Evolutionary conservation across 2,329 filamentous ascomycete genomes (phyloP).

Genomic region (Fusarium heterosporum): DNA sequence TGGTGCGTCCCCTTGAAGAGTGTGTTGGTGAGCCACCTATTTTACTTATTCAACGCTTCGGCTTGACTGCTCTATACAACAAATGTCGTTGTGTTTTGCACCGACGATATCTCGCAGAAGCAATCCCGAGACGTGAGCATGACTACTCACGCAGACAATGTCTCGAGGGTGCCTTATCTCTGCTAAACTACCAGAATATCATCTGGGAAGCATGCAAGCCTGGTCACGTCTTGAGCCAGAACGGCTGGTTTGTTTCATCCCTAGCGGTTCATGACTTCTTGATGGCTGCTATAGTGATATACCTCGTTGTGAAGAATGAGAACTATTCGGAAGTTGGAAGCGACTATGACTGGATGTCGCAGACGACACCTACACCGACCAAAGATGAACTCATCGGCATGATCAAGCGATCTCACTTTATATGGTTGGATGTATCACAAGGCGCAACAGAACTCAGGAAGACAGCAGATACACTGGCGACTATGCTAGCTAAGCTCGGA

Average conservation of each 20-base stretch:
- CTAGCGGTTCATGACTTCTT: conserved; percentile 71
- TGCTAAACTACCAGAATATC: conserved; percentile 61
- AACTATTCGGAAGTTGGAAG: conserved; percentile 54
- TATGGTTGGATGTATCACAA: conserved; percentile 58
- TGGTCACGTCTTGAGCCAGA: conserved; percentile 63
- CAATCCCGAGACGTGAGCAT: conserved; percentile 57
- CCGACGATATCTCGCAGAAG: conserved; percentile 63
- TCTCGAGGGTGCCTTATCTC: conserved; percentile 60
- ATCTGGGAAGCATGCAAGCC: conserved; percentile 64
- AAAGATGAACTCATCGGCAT: conserved; percentile 56
- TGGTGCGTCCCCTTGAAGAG: conserved; percentile 60
- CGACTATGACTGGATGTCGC: conserved; percentile 52
- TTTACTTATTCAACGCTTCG: conserved; percentile 65
- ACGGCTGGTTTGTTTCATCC: conserved; percentile 68
- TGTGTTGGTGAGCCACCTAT: conserved; percentile 61
- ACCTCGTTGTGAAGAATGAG: conserved; percentile 61
- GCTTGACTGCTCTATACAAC: conserved; percentile 63
- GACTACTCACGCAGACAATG: conserved; percentile 65
- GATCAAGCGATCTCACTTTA: conserved; percentile 57
- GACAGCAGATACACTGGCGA: conserved; percentile 59
- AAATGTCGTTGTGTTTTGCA: conserved; percentile 68
- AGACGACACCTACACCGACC: conserved; percentile 49
- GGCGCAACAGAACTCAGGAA: conserved; percentile 57
- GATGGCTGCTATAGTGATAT: conserved; percentile 70
- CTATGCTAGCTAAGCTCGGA: conserved; percentile 59